phyloP scores from a whole-genome alignment of 805 yeast species.

The Metschnikowia sp. region DNA sequence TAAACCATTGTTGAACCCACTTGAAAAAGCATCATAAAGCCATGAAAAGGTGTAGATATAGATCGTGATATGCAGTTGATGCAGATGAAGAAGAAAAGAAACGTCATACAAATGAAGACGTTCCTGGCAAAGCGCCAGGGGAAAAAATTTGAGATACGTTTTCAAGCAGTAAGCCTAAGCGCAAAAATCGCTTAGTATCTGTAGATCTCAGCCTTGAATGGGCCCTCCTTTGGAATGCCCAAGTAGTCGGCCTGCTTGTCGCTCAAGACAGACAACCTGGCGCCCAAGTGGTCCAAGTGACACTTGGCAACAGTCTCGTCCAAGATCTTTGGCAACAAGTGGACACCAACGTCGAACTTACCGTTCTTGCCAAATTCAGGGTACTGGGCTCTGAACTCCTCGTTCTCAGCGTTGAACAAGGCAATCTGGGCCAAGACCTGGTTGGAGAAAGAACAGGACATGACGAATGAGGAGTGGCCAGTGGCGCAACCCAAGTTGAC shows the following conservation, averaged over 20 bases:
- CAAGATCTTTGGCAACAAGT: conserved; percentile 93
- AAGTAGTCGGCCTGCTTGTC: conserved; percentile 88
- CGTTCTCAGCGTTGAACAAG: conserved; percentile 79
- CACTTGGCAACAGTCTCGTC: conserved; percentile 98
- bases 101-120: conserved; percentile 9
- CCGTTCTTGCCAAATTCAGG: conserved; percentile 93
- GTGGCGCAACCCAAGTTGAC: conserved; percentile 99
- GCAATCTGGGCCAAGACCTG: conserved; percentile 95
- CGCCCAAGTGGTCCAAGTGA: conserved; percentile 94
- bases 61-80: conserved; percentile 46
- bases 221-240: conserved; percentile 89
- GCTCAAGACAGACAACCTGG: conserved; percentile 72
- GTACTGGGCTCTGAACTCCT: conserved; percentile 70
- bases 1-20: conserved; percentile 24
- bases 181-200: conserved; percentile 63
- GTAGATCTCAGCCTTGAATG: conserved; percentile 97
- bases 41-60: conserved; percentile 13
- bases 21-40: conserved; percentile 22
- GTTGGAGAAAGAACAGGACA: conserved; percentile 99
- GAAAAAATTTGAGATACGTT: conserved; percentile 8
- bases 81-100: conserved; percentile 32
- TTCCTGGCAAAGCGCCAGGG: conserved; percentile 3
- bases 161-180: conserved; percentile 9
- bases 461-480: conserved; percentile 98
- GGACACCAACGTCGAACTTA: conserved; percentile 88